phyloP scores from a whole-genome alignment of 192 early-diverging fungal species.

The Coemansia sp. region DNA sequence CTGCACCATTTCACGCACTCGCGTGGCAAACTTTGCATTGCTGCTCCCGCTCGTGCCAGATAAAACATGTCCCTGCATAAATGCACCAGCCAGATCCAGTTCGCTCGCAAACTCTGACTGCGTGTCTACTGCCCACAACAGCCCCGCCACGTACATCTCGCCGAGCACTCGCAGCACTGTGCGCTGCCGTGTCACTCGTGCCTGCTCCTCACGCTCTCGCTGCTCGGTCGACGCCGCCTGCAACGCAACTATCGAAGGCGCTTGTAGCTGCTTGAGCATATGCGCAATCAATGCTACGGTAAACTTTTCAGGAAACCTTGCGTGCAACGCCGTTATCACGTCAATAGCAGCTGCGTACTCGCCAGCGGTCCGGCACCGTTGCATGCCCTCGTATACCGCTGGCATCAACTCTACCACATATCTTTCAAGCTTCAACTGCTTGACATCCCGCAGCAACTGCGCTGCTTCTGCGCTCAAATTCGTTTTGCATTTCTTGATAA shows the following conservation, averaged over 20 bases:
- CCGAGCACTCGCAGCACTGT: slow-evolving; percentile 67
- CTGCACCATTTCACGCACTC: slow-evolving; percentile 42
- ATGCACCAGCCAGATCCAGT: slow-evolving; percentile 35
- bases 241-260: slow-evolving; percentile 61
- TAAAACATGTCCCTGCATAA: slow-evolving; percentile 21
- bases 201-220: slow-evolving; percentile 69
- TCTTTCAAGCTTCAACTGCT: slow-evolving; percentile 90
- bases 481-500: slow-evolving; percentile 88
- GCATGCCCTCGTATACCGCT: slow-evolving; percentile 73
- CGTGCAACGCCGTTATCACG: slow-evolving; percentile 79
- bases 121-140: slow-evolving; percentile 59
- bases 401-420: slow-evolving; percentile 91
- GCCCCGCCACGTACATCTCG: slow-evolving; percentile 82
- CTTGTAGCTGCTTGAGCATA: slow-evolving; percentile 66
- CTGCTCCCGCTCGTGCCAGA: neutral
- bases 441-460: slow-evolving; percentile 79
- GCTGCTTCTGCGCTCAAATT: slow-evolving; percentile 64
- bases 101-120: slow-evolving; percentile 28
- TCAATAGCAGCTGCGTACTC: slow-evolving; percentile 86
- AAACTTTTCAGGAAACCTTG: slow-evolving; percentile 85
- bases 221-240: slow-evolving; percentile 69
- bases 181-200: slow-evolving; percentile 65
- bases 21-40: slow-evolving; percentile 15
- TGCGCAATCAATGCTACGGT: slow-evolving; percentile 64
- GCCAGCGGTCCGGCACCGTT: slow-evolving; percentile 63